Base-by-base conservation (phyloP, 2,329 filamentous ascomycete genomes). In the Claviceps spartinae region DNA sequence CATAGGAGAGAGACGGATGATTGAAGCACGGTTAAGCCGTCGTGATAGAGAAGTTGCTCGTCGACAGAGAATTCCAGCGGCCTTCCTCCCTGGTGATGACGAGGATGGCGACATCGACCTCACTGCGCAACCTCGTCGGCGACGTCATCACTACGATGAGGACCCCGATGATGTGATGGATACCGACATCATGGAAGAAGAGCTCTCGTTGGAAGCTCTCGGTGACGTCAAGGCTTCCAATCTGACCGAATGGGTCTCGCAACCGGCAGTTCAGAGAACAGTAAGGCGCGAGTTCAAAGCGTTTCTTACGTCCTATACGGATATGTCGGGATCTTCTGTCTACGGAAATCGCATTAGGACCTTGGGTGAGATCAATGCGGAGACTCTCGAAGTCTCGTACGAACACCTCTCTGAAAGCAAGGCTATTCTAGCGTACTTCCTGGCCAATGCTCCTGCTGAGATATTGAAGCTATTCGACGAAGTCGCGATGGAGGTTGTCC, bases 241-340 rank as follows among this genome's bases (percentile, higher is more conserved):
- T 59, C 74, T 98, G 63, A 94, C 89, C 0, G 93, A 98, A 58
- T 98, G 94, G 94, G 86, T 98, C 43, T 83, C 88, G 14, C 85
- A 90, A 60, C 87, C 88, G 3, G 81, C 88, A 14, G 93, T 98
- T 13, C 88, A 95, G 69, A 81, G 88, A 59, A 94, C 90, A 1
- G 93, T 98, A 68, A 90, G 89, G 64, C 82, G 91, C 62, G 93
- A 98, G 69, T 98, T 98, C 79, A 95, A 95, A 68, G 85, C 87
- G 3, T 98, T 98, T 73, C 73, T 98, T 61, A 97, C 93, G 11
- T 91, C 96, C 61, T 97, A 94, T 67, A 95, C 84, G 5, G 93
- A 98, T 62, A 82, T 89, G 51, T 82, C 85, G 57, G 90, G 89
- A 51, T 84, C 82, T 4, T 98, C 93, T 0, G 89, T 98, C 49